Evolutionary conservation across 805 yeast species (phyloP), one percentile per base, ranked within the genome.

Genomic region (Yarrowia sp.): DNA sequence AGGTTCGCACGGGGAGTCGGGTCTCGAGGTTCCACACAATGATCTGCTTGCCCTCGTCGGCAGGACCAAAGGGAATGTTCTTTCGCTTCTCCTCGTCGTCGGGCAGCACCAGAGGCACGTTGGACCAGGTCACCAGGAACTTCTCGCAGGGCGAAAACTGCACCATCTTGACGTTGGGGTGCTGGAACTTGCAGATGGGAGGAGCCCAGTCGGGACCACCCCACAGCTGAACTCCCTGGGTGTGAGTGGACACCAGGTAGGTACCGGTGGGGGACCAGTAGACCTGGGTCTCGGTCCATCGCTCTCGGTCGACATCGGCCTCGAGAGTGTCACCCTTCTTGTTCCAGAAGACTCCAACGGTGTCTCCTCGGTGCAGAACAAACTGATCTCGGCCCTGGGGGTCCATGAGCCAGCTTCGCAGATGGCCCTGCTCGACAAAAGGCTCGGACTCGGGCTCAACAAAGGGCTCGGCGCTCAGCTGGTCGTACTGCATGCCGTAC

Each of bases 151-250:
- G 98, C 55, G 98, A 92, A 75, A 95, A 90, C 77, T 93, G 97
- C 68, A 94, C 84, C 72, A 92, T 85, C 77, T 95, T 86, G 56
- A 92, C 97, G 75, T 91, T 91, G 69, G 91, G 93, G 77, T 95
- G 99, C 70, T 87, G 84, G 76, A 90, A 92, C 58, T 85, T 82
- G 67, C 85, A 85, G 43, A 61, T 36, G 34, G 55, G 66, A 58
- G 64, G 64, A 19, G 53, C 43, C 53, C 53, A 61, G 14, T 61
- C 66, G 36, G 66, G 66, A 70, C 98, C 98, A 76, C 98, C 99
- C 96, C 98, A 95, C 34, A 94, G 85, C 77, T 92, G 96, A 68
- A 92, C 87, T 83, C 98, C 98, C 79, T 91, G 96, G 64, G 92
- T 92, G 79, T 94, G 98, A 73, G 92, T 84, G 0, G 98, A 88